Conservation (phyloP, 306 rosid genomes). For the Citrullus colocynthis region DNA sequence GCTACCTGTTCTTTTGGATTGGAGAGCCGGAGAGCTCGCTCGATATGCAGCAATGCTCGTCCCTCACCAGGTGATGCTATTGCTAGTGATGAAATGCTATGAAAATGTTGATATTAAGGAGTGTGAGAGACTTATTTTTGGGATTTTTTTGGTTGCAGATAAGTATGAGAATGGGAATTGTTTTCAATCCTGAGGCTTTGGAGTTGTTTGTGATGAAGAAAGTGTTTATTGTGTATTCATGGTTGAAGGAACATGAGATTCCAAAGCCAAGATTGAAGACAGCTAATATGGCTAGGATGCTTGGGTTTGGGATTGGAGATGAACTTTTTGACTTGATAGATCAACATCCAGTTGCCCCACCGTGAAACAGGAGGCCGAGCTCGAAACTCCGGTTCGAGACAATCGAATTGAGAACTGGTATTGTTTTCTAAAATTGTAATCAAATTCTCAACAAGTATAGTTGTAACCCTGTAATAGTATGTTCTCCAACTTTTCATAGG, state of each 20-base stretch:
- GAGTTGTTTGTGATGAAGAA: constrained; percentile 76
- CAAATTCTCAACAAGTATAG: neutral
- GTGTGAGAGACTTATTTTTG: neutral
- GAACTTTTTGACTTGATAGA: constrained; percentile 67
- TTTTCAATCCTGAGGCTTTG: constrained; percentile 85
- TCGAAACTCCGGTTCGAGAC: neutral
- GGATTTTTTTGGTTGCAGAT: constrained; percentile 31
- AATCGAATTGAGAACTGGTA: neutral
- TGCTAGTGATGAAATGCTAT: neutral
- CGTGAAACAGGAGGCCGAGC: neutral
- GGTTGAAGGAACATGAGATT: constrained; percentile 75
- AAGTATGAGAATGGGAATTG: constrained; percentile 82
- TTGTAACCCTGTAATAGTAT: neutral
- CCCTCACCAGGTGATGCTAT: constrained; percentile 72
- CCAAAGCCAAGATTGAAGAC: constrained; percentile 68
- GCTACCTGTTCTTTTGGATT: constrained; percentile 75
- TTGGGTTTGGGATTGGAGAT: constrained; percentile 85
- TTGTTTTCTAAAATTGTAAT: neutral
- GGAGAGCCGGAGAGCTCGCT: constrained; percentile 94
- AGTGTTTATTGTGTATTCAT: constrained; percentile 61
- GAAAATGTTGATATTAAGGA: neutral
- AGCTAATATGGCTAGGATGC: constrained; percentile 91
- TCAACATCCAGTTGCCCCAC: constrained; percentile 35
- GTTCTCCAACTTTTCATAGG: neutral
- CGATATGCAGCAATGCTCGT: constrained; percentile 92